phyloP scores from a whole-genome alignment of 1,284 basidiomycete species.

The Ceratobasidium sp. region DNA sequence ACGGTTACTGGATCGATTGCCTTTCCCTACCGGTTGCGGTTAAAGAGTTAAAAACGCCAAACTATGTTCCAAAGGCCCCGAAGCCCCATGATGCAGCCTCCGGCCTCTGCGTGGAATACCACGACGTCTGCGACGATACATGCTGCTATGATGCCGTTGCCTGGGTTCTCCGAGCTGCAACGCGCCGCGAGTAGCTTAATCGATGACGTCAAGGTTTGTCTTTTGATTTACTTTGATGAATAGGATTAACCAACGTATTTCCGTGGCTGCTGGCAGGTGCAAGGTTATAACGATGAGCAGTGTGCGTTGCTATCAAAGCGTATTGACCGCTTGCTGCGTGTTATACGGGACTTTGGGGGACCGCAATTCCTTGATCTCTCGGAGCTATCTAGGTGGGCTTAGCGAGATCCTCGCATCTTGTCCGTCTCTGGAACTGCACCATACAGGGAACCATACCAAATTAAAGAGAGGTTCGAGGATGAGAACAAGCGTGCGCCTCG shows the following conservation, averaged over 20 bases:
- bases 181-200: neutral
- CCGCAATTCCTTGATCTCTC: neutral
- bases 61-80: neutral
- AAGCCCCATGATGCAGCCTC: neutral
- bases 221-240: neutral
- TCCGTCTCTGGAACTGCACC: neutral
- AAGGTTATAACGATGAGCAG: neutral
- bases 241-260: too few relatives aligned
- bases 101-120: neutral
- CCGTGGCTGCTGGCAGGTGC: neutral
- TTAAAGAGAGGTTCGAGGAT: neutral
- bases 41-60: neutral
- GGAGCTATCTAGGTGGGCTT: neutral
- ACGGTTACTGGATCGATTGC: too few relatives aligned
- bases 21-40: too few relatives aligned
- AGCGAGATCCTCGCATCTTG: neutral
- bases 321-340: neutral
- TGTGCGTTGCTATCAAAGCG: neutral
- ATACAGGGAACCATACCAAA: neutral
- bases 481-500: neutral
- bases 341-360: neutral
- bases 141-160: neutral
- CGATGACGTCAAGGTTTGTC: neutral
- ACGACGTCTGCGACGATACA: neutral
- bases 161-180: neutral